Evolutionary conservation across 345 rosid genomes (phyloP), one percentile per base, ranked within the genome.

Genomic region (Dipteronia sinensis): DNA sequence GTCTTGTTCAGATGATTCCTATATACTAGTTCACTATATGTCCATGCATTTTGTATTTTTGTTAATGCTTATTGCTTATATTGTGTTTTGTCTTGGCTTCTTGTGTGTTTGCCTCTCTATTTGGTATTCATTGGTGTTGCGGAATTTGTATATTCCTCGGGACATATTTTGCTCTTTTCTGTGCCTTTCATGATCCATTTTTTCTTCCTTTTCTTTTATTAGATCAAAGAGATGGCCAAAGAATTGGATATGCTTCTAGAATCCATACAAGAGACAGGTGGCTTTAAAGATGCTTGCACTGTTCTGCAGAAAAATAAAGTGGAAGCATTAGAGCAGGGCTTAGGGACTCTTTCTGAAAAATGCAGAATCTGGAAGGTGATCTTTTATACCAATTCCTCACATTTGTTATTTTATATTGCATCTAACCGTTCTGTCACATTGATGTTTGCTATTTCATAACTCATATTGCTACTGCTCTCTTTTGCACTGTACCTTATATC

Each of bases 231-330:
- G 84, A 89, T 91, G 97, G 86, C 83, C 67, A 86, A 80, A 68
- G 94, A 96, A 82, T 77, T 94, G 88, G 97, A 94, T 83, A 55
- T 73, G 9, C 98, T 96, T 85, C 76, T 96, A 77, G 82, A 87
- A 77, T 89, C 86, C 75, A 90, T 94, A 77, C 92, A 91, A 87
- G 89, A 77, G 86, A 78, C 85, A 34, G 99, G 97, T 72, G 98
- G 99, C 79, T 89, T 89, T 80, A 86, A 78, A 85, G 99, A 96
- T 83, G 88, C 90, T 69, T 92, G 98, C 83, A 89, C 91, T 70
- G 81, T 86, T 77, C 83, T 77, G 31, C 90, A 85, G 82, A 88
- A 83, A 84, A 78, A 77, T 81, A 80, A 88, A 69, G 83, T 94
- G 73, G 94, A 92, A 82, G 90, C 78, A 82, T 75, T 96, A 86